Conservation (phyloP, 148 eudicot species). For the Talinum fruticosum region DNA sequence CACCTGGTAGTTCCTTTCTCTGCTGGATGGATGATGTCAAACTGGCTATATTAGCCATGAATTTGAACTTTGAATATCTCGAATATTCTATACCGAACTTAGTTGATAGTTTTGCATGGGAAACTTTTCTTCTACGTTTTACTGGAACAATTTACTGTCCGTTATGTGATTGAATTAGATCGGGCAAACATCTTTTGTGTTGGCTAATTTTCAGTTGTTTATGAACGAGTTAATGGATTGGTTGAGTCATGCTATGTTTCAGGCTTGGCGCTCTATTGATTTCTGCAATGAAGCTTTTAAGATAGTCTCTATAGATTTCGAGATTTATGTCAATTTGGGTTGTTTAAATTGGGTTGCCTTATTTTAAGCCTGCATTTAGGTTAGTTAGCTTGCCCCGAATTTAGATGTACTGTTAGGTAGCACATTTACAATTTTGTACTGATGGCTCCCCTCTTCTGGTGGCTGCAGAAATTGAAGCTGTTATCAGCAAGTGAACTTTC, state of each 20-base stretch:
- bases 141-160: not conserved
- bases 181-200: not conserved
- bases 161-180: not conserved
- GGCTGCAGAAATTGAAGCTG: constrained; percentile 76
- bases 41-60: not conserved
- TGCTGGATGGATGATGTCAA: not conserved
- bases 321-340: no score
- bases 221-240: not conserved
- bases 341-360: no score
- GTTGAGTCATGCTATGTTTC: no score
- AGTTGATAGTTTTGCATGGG: not conserved
- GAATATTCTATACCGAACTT: not conserved
- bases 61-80: not conserved
- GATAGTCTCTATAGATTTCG: no score
- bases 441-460: not conserved
- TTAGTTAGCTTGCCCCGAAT: not conserved
- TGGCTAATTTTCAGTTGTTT: not conserved
- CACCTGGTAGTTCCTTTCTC: not conserved
- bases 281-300: no score
- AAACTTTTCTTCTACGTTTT: not conserved
- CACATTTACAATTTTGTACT: not conserved
- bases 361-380: no score
- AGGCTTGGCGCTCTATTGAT: no score
- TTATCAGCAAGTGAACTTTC: constrained; percentile 63
- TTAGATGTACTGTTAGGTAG: not conserved